Conservation (phyloP, 768 basidiomycete species). For the Rhizopogon vulgaris region DNA sequence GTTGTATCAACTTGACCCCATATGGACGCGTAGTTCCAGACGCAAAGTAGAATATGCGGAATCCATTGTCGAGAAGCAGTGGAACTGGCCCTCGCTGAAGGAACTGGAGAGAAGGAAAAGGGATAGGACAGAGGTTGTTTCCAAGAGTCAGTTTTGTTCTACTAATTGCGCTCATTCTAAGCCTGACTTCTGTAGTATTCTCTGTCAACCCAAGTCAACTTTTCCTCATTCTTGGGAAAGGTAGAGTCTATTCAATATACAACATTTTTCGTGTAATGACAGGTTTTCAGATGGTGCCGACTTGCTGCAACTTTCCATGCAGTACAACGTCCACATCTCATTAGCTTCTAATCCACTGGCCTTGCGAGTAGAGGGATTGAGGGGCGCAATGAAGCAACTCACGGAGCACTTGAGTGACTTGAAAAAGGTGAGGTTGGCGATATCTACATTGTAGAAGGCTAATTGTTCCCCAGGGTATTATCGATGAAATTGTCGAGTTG, state of each 20-base stretch:
- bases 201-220: slow-evolving; percentile 52
- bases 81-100: slow-evolving; percentile 63
- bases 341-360: slow-evolving; percentile 50
- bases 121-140: slow-evolving; percentile 42
- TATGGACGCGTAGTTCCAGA: slow-evolving; percentile 26
- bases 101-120: slow-evolving; percentile 43
- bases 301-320: slow-evolving; percentile 50
- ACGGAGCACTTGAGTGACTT: slow-evolving; percentile 39
- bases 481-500: slow-evolving; percentile 32
- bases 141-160: slow-evolving; percentile 35
- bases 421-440: slow-evolving; percentile 37
- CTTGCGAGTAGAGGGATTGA: slow-evolving; percentile 53
- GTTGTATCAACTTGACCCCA: slow-evolving; percentile 37
- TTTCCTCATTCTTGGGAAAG: slow-evolving; percentile 69
- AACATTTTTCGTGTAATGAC: slow-evolving; percentile 3
- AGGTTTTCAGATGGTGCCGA: slow-evolving; percentile 52
- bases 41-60: slow-evolving; percentile 38
- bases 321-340: slow-evolving; percentile 57
- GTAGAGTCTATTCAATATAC: slow-evolving; percentile 25
- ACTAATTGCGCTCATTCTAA: background rate
- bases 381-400: slow-evolving; percentile 44
- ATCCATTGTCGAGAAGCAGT: slow-evolving; percentile 56
- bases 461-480: slow-evolving; percentile 13
- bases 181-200: slow-evolving; percentile 36
- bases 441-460: background rate